Evolutionary conservation across 139 green algal species (phyloP).

Genomic region (Mychonastes homosphaera): DNA sequence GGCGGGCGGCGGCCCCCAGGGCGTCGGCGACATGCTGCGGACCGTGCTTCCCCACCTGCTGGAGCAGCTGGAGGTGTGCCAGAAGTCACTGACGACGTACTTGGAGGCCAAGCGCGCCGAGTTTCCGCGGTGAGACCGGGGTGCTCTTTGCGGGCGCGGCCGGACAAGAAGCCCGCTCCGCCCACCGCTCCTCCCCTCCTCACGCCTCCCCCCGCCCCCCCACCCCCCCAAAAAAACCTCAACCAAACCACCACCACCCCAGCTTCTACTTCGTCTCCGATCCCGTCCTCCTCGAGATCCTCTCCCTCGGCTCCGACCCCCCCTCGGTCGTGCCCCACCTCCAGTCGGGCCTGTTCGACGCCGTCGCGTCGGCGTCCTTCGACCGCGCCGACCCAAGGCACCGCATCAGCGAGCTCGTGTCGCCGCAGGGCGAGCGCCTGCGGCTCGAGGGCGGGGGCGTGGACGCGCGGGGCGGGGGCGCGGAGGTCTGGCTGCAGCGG

Average conservation of each 20-base stretch:
- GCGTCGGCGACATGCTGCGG: slow-evolving; percentile 83
- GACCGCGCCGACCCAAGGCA: slow-evolving; percentile 74
- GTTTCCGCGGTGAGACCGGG: slow-evolving; percentile 59
- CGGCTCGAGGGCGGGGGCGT: slow-evolving; percentile 33
- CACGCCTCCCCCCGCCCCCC: too few relatives aligned
- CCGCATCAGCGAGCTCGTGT: slow-evolving; percentile 79
- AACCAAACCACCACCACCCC: neutral
- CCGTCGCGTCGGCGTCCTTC: slow-evolving; percentile 79
- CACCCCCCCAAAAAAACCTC: neutral
- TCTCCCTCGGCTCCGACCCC: slow-evolving; percentile 86
- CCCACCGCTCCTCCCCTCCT: neutral
- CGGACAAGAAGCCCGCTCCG: neutral
- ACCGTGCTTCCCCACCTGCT: slow-evolving; percentile 82
- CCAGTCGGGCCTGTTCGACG: slow-evolving; percentile 91
- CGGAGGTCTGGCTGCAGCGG: slow-evolving; percentile 85
- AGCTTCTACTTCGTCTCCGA: slow-evolving; percentile 97
- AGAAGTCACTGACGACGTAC: slow-evolving; percentile 87
- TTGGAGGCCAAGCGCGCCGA: slow-evolving; percentile 89
- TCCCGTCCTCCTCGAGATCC: slow-evolving; percentile 90
- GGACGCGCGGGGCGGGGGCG: slow-evolving; percentile 37
- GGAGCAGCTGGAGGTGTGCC: slow-evolving; percentile 91
- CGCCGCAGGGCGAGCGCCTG: slow-evolving; percentile 70
- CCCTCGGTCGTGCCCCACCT: slow-evolving; percentile 86
- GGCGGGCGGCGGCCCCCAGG: too few relatives aligned
- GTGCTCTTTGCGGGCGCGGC: neutral